Conservation (phyloP, 768 basidiomycete genomes). For the Termitomyces sp. region DNA sequence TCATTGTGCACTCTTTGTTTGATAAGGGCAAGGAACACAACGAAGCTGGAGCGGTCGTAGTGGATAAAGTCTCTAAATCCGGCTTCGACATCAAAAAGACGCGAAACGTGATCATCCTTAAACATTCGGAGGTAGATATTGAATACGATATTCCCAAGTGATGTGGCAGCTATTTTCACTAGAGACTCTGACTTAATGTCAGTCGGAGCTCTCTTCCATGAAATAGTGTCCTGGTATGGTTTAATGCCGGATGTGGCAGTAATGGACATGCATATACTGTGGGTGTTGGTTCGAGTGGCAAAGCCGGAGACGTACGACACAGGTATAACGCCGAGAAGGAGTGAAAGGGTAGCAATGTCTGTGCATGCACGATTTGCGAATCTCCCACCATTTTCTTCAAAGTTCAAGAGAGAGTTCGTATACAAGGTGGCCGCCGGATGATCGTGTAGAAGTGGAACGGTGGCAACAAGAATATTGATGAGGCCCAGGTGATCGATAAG, state of each 20-base stretch:
- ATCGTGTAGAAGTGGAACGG: constrained; percentile 32
- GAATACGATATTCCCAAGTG: constrained; percentile 36
- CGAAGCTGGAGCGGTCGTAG: constrained; percentile 49
- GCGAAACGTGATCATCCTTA: constrained; percentile 28
- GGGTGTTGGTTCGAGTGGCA: constrained; percentile 33
- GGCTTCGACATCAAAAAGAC: background rate
- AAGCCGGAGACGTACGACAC: constrained; percentile 37
- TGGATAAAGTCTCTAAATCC: constrained; percentile 23
- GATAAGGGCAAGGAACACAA: constrained; percentile 36
- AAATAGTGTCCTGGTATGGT: constrained; percentile 1
- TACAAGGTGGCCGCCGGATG: constrained; percentile 30
- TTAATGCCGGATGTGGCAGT: background rate
- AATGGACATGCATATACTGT: constrained; percentile 27
- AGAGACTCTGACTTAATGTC: background rate
- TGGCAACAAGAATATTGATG: constrained; percentile 37
- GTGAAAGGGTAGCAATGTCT: constrained; percentile 35
- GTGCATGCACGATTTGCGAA: constrained; percentile 29
- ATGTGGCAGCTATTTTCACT: constrained; percentile 9
- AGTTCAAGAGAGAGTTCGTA: constrained; percentile 36
- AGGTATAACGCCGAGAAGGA: constrained; percentile 41
- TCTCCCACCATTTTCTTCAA: constrained; percentile 20
- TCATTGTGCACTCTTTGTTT: constrained; percentile 29
- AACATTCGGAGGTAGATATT: constrained; percentile 44
- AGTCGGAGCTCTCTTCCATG: constrained; percentile 2
- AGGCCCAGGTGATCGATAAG: constrained; percentile 45